Base-by-base conservation (phyloP, 306 rosid species). In the Vigna nakashimae region DNA sequence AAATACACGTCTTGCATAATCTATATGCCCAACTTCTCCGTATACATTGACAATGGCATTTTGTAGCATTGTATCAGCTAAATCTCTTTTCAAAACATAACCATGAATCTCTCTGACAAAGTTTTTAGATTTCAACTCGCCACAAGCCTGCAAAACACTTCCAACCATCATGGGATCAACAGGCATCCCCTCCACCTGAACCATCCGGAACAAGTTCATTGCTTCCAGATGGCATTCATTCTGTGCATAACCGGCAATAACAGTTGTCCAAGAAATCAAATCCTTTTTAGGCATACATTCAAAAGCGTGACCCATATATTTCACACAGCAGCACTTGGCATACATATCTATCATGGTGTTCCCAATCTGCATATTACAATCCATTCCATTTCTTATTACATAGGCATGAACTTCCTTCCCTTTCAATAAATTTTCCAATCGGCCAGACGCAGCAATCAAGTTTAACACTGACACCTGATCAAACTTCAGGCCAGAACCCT, bases 341-440 rank as follows among this genome's bases (percentile, higher is more conserved):
- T 91, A 91, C 92, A 88, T 92, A 77, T 92, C 97, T 52, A 88
- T 78, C 65, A 90, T 73, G 22, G 93, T 83, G 82, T 92, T 92
- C 59, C 90, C 88, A 5, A 92, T 76, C 80, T 81, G 91, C 73
- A 87, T 65, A 77, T 87, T 86, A 53, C 85, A 84, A 76, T 87
- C 89, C 3, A 88, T 58, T 71, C 89, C 91, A 45, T 80, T 71
- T 88, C 83, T 88, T 32, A 87, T 75, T 28, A 86, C 90, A 81
- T 84, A 85, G 16, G 89, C 95, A 82, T 92, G 97, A 82, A 76
- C 86, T 82, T 88, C 94, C 89, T 45, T 85, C 68, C 97, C 97
- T 43, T 80, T 80, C 77, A 71, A 68, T 59, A 80, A 62, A 80
- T 84, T 84, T 64, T 90, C 89, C 46, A 69, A 74, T 69, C 91